Evolutionary conservation across 2,329 filamentous ascomycete genomes (phyloP).

Genomic region (Fusarium drepaniforme): DNA sequence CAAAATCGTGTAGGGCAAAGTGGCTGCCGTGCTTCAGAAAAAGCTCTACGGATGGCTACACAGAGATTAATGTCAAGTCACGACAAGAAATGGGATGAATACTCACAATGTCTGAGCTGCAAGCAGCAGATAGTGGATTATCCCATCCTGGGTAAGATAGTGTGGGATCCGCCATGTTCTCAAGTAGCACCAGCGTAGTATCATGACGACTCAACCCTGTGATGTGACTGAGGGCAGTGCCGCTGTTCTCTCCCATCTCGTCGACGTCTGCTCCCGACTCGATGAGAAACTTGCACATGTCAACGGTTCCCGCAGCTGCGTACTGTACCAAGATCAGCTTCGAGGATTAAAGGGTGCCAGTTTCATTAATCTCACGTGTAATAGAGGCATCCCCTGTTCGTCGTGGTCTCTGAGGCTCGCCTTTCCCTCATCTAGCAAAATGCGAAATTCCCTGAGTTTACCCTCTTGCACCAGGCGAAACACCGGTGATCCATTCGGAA

Average conservation of each 20-base stretch:
- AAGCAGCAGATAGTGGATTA: conserved; percentile 6
- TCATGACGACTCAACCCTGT: conserved; percentile 3
- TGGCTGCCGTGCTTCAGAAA: conserved; percentile 4
- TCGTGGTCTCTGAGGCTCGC: conserved; percentile 27
- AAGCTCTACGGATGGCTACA: conserved; percentile 5
- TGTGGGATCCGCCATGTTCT: conserved; percentile 26
- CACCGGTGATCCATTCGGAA: conserved; percentile 7
- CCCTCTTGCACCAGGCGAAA: conserved; percentile 15
- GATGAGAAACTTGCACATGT: conserved; percentile 30
- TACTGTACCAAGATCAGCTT: conserved; percentile 3
- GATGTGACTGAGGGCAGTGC: conserved; percentile 16
- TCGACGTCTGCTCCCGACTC: conserved; percentile 27
- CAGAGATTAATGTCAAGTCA: background rate
- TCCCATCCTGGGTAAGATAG: conserved; percentile 15
- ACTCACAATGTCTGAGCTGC: conserved; percentile 16
- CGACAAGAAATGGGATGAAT: no score
- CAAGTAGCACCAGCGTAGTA: conserved; percentile 8
- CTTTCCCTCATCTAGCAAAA: conserved; percentile 6
- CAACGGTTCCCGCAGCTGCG: conserved; percentile 5
- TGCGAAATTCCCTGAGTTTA: background rate
- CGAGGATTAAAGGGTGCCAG: background rate
- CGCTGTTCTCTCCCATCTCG: conserved; percentile 17
- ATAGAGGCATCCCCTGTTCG: conserved; percentile 19
- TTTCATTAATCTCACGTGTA: conserved; percentile 12
- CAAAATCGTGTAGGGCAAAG: conserved; percentile 6